Percentiles rank a stretch among this genome's conserved stretches.
phyloP scores from a whole-genome alignment of 2,329 filamentous ascomycete genomes.

The Calonectria fujianensis region DNA sequence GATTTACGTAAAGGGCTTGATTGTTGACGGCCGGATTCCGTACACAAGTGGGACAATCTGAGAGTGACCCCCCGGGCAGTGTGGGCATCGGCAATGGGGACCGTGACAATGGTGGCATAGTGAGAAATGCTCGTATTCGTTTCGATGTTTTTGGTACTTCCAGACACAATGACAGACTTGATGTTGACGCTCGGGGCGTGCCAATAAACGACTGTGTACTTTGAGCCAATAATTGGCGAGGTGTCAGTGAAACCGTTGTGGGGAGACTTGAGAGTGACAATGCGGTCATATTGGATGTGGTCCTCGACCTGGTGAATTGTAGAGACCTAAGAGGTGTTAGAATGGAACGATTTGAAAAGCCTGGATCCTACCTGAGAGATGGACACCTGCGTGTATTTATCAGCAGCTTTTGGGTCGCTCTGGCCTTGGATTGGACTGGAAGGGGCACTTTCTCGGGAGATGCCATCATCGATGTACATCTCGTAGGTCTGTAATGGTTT shows the following conservation, averaged over 20 bases:
- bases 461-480: constrained; percentile 35
- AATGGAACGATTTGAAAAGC: neutral
- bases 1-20: neutral
- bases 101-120: neutral
- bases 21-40: neutral
- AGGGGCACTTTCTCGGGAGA: constrained; percentile 28
- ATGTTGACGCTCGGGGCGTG: neutral
- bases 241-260: constrained; percentile 7
- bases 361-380: neutral
- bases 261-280: neutral
- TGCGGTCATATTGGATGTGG: neutral
- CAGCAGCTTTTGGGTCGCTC: neutral
- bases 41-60: neutral
- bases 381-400: constrained; percentile 15
- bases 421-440: neutral
- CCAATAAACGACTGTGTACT: constrained; percentile 4
- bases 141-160: neutral
- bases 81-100: neutral
- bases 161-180: neutral
- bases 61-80: neutral
- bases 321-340: neutral
- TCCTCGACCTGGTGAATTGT: neutral
- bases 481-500: constrained; percentile 13
- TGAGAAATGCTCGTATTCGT: neutral
- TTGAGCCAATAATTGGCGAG: neutral